Base-by-base conservation (phyloP, 441 rosid species). In the Arabidopsis hybrid region DNA sequence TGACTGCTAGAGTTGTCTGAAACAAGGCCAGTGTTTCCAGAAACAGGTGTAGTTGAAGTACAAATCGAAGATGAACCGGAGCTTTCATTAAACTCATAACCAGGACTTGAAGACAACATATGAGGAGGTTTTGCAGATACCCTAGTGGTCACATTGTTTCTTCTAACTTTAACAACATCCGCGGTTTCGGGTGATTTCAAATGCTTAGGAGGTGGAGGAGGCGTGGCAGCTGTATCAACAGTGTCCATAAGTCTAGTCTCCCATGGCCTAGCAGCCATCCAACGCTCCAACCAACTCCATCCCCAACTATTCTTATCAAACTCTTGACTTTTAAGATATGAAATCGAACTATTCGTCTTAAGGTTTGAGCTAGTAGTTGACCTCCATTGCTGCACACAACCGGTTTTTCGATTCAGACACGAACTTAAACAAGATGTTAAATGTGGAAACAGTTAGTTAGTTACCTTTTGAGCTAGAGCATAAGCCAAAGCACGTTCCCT, bases 251-350 rank as follows among this genome's bases (percentile, higher is more conserved):
- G 75, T 71, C 97, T 82, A 6, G 92, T 84, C 78, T 92, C 99
- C 96, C 97, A 91, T 73, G 98, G 98, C 83, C 84, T 82, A 35
- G 97, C 95, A 2, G 96, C 97, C 97, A 92, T 92, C 97, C 97
- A 95, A 43, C 97, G 92, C 70, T 92, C 97, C 26, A 92, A 85
- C 99, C 99, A 95, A 76, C 94, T 91, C 99, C 99, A 95, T 70
- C 97, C 97, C 96, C 91, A 89, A 73, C 89, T 86, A 66, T 83
- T 88, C 83, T 83, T 91, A 69, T 89, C 93, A 68, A 92, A 84
- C 75, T 87, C 95, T 69, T 85, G 83, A 14, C 78, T 85, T 81
- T 83, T 85, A 26, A 81, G 78, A 49, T 82, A 53, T 7, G 83
- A 78, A 13, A 70, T 59, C 16, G 86, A 80, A 65, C 51, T 55